Base-by-base conservation (phyloP, 2,329 filamentous ascomycete genomes). In the Hymenoscyphus albidus region DNA sequence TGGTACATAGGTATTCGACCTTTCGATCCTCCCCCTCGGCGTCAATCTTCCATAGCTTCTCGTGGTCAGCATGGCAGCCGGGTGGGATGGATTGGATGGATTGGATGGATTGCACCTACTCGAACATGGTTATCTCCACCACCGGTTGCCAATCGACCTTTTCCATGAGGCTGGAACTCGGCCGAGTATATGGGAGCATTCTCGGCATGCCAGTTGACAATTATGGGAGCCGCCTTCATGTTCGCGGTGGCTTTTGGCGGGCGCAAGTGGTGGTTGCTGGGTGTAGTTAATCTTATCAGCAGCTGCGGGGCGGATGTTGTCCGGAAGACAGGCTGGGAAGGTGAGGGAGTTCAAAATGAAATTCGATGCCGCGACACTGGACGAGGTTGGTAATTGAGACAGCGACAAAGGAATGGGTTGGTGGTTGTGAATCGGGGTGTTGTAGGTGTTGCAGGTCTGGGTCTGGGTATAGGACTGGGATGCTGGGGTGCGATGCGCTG, bases 201-300 rank as follows among this genome's bases (percentile, higher is more conserved):
- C 76, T 97, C 92, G 78, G 97, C 92, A 80, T 99, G 96, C 95
- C 95, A 99, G 82, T 96, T 92, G 80, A 99, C 94, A 76, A 98
- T 94, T 72, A 99, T 85, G 73, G 95, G 94, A 75, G 92, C 89
- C 76, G 93, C 93, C 85, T 96, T 98, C 95, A 99, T 99, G 76
- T 9, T 72, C 58, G 59, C 22, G 16, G 22, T 39, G 22, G 44
- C 5, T 38, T 57, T 39, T 13, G 58, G 56, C 27, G 27, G 27
- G 27, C 27, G 27, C 27, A n/a, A 31, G 39, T 5, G 13, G 59
- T 31, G n/a, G 18, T 22, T 27, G 35, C 38, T 31, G 39, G n/a
- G 40, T 10, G 40, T 60, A 13, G 12, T n/a, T 35, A 14, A 16
- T 42, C 42, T 40, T 48, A 60, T 32, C n/a, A 40, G 38, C 60